Evolutionary conservation across 306 rosid genomes (phyloP).

Genomic region (Macrotyloma uniflorum): DNA sequence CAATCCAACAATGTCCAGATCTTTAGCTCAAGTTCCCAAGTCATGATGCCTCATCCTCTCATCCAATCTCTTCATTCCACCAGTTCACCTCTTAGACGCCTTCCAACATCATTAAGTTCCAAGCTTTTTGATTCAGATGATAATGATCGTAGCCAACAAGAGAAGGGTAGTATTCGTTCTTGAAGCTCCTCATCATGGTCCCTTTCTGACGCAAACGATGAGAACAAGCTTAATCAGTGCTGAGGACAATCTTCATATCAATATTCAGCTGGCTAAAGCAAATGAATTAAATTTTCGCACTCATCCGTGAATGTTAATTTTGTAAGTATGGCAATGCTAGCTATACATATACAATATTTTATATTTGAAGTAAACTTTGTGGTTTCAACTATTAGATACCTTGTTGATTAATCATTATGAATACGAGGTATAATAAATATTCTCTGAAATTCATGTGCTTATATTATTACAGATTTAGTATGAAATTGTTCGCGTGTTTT

Average conservation of each 20-base stretch:
- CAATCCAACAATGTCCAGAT: conserved; percentile 55
- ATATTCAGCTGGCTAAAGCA: neutral
- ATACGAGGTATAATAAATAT: conserved; percentile 23
- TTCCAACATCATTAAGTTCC: conserved; percentile 43
- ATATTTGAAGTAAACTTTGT: conserved; percentile 32
- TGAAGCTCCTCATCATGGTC: conserved; percentile 8
- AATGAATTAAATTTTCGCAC: neutral
- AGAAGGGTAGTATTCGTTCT: conserved; percentile 34
- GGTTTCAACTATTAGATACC: conserved; percentile 5
- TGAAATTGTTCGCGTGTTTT: neutral
- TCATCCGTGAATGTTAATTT: neutral
- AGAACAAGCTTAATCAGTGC: conserved; percentile 24
- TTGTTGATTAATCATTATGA: conserved; percentile 18
- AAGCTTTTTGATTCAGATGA: conserved; percentile 51
- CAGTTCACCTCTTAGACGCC: conserved; percentile 48
- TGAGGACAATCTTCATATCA: neutral
- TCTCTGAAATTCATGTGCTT: conserved; percentile 21
- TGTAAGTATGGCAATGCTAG: conserved; percentile 48
- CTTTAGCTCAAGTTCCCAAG: conserved; percentile 53
- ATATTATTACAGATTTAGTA: neutral
- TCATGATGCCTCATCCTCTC: conserved; percentile 44
- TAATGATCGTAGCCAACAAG: conserved; percentile 2
- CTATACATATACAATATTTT: conserved; percentile 38
- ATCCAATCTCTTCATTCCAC: conserved; percentile 48
- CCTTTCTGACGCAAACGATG: conserved; percentile 12